Evolutionary conservation across 2,329 filamentous ascomycete species (phyloP), one percentile per base, ranked within the genome.

Genomic region (Fusarium circinatum): DNA sequence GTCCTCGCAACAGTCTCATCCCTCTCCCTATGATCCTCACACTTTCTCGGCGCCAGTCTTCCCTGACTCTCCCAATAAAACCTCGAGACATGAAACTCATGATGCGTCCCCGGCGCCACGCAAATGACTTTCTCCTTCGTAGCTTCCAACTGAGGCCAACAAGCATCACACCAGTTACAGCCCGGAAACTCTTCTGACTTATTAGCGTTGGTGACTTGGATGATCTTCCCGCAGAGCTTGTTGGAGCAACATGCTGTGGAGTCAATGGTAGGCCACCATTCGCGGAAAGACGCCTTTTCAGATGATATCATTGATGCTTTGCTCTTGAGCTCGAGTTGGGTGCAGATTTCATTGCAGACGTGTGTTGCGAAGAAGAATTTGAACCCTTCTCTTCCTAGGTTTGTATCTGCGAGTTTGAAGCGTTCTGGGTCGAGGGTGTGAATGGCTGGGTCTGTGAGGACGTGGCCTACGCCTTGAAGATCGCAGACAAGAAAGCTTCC

Each of bases 311-410:
- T 79, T 2, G 47, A 51, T 1, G 54, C 47, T 32, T 59, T 76
- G 56, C 78, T 82, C 68, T 73, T 68, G 11, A 84, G 79, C 17
- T 63, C 65, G 3, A 84, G 75, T 28, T 73, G 73, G 5, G 34
- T 24, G 73, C 82, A 83, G 38, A 83, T 65, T 2, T 62, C 42
- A 56, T 82, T 83, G 75, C 82, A 84, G 8, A 59, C 54, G 61
- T 84, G 82, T 1, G 78, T 76, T 1, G 78, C 62, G 47, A 84
- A 84, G 75, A 84, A 84, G 59, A 82, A 81, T 64, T 82, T 83
- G 78, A 84, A 82, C 1, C 82, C 82, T 12, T 80, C 80, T 32
- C 68, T 69, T 15, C 73, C 72, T 2, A 83, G 73, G 56, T 84
- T 84, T 4, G 78, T 81, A 15, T 79, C 79, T 2, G 73, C 62